These are phyloP conservation scores for Rauvolfia tetraphylla DNA, from an alignment of 257 asterid genomes.

Conservation along the genomic window DNA sequence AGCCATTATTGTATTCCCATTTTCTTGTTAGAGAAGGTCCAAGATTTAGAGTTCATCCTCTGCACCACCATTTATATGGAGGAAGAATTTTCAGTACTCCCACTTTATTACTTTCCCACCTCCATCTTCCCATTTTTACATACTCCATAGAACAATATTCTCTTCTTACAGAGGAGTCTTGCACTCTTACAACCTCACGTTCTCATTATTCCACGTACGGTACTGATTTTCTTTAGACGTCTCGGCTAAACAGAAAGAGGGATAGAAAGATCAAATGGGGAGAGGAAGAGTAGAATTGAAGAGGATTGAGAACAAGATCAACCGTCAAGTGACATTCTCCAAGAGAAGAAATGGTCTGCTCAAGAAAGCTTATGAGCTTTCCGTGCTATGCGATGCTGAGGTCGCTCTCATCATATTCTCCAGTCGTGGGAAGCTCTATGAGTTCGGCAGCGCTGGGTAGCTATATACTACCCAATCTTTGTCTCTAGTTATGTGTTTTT, in stretches of 20 bases:
- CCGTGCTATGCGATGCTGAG: conserved; percentile 97
- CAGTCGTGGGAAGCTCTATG: conserved; percentile 85
- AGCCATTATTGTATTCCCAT: conserved; percentile 12
- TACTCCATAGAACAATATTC: conserved; percentile 7
- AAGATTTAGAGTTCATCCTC: conserved; percentile 15
- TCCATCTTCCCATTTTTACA: conserved; percentile 13
- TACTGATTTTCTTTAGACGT: neutral
- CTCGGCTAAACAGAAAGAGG: neutral
- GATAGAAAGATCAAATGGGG: conserved; percentile 50
- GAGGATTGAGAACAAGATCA: conserved; percentile 93
- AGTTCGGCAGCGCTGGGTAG: conserved; percentile 79
- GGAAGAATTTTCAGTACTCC: conserved; percentile 18
- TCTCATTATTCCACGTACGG: neutral
- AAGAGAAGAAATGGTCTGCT: conserved; percentile 91
- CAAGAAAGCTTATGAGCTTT: conserved; percentile 92
- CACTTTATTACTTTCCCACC: conserved; percentile 1
- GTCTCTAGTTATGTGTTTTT: neutral
- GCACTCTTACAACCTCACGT: neutral
- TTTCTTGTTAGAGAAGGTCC: conserved; percentile 24
- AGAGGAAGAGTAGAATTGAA: conserved; percentile 95
- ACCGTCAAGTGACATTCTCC: conserved; percentile 91
- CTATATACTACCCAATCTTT: neutral
- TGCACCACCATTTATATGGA: conserved; percentile 16
- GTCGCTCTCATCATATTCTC: conserved; percentile 97
- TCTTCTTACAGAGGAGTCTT: neutral